Evolutionary conservation across 2,329 filamentous ascomycete species (phyloP), one percentile per base, ranked within the genome.

Genomic region (Daldinia sp.): DNA sequence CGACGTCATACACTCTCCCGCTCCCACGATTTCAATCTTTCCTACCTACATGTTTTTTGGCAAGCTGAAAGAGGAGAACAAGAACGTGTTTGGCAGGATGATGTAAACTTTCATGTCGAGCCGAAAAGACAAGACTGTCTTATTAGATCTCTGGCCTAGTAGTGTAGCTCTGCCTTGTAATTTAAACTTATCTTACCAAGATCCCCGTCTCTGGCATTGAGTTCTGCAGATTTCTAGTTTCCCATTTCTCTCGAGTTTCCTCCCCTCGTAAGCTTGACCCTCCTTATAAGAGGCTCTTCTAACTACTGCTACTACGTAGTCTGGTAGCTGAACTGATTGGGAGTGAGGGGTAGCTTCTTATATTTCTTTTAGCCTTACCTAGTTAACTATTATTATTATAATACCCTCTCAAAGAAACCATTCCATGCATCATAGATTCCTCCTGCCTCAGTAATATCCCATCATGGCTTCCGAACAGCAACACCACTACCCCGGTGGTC

Each of bases 401-500:
- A 35, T 35, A 35, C 4, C 29, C 29, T 17, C 13, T 51, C 25
- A 10, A 10, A 50, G 11, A 39, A 61, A 10, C 34, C 43, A 32
- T 50, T 19, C 13, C 30, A 58, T 62, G 55, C 21, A 17, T 34
- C 35, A 41, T 45, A 47, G 15, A 54, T 6, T 23, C 21, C 41
- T 37, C 30, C 13, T 43, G 9, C 19, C 15, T 32, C 13, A 52
- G 10, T 63, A 66, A 43, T 47, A 50, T 19, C 6, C 35, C 25
- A 37, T 39, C 30, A 75, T 75, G 73, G 70, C 72, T 17, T 66
- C 68, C 7, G 70, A 74, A 39, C 56, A 73, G 49, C 53, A 75
- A 23, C 72, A 74, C 11, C 60, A 66, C 9, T 59, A 54, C n/a
- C 72, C 72, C 5, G 67, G 55, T 4, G 71, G 70, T 4, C 90